Percentiles rank a stretch among this genome's conserved stretches.
Conservation (phyloP, 1,139 yeast genomes). For the Suhomyces taliae region DNA sequence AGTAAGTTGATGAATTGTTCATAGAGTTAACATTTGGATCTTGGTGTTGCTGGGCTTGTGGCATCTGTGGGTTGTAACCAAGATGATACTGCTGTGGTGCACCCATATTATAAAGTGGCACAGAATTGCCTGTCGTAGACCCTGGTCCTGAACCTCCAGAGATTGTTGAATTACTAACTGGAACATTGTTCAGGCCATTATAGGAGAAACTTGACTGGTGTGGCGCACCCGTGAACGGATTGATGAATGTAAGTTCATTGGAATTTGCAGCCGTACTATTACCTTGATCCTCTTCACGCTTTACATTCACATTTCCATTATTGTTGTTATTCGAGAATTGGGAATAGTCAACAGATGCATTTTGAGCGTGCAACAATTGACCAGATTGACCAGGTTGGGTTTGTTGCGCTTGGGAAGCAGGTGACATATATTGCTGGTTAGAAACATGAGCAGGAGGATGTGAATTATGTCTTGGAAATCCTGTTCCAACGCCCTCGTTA, state of each 20-base stretch:
- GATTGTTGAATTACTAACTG: not conserved
- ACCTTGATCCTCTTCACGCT: constrained; percentile 10
- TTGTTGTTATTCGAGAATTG: constrained; percentile 1
- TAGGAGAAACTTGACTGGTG: constrained; percentile 11
- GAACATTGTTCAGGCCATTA: constrained; percentile 5
- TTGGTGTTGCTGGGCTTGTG: constrained; percentile 8
- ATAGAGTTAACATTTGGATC: constrained; percentile 1
- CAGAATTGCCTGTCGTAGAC: constrained; percentile 6
- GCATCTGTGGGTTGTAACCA: constrained; percentile 8
- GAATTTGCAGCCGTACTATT: constrained; percentile 1
- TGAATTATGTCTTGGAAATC: constrained; percentile 14
- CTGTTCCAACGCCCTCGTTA: constrained; percentile 7
- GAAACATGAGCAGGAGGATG: constrained; percentile 15
- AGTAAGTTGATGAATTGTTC: constrained; percentile 1
- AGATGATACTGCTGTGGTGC: constrained; percentile 14
- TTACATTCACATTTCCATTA: not conserved
- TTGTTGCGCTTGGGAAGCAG: constrained; percentile 11
- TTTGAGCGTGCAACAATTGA: constrained; percentile 2
- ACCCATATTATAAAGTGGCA: constrained; percentile 12
- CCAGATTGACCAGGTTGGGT: constrained; percentile 1
- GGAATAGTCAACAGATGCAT: constrained; percentile 3
- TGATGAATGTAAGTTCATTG: constrained; percentile 12
- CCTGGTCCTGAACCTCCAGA: constrained; percentile 4
- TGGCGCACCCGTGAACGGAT: constrained; percentile 15
- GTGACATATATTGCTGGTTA: constrained; percentile 13